Evolutionary conservation across 2,329 filamentous ascomycete genomes (phyloP), one percentile per base, ranked within the genome.

Genomic region (Tolypocladium endophyticum): DNA sequence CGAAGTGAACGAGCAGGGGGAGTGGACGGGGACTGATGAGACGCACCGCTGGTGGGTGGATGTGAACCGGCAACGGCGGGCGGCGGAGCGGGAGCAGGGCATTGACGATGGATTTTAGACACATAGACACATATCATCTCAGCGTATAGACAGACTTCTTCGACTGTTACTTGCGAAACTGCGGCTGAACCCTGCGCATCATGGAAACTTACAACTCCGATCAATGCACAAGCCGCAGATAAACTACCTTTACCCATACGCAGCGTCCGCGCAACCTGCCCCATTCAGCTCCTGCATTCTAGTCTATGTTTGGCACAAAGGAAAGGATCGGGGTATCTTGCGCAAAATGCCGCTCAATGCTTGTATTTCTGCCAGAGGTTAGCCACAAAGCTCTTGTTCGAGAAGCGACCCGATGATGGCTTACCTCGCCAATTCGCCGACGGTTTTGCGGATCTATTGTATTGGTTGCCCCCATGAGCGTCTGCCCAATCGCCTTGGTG

Each of bases 391-490:
- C 3, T 6, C 14, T 9, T n/a, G 28, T 16, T 9, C 20, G 20
- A 6, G 30, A 4, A 12, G 12, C 0, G 50, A 7, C 30, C 18
- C 16, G n/a, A 4, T 25, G n/a, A 47, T 23, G 2, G 87, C 91
- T 84, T 77, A 96, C 93, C 80, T 97, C 92, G 68, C 96, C 90
- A 69, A 92, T 86, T 70, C 89, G 86, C 68, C 90, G 82, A 70
- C 88, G 77, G 70, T 96, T 92, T 62, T 86, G 81, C 58, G 89
- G 88, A 76, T 99, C 94, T 66, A 99, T 79, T 55, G 89, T 86
- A 72, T 99, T 99, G 0, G 91, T 95, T 18, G 92, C 93, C 6
- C 95, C 94, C 76, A 97, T 81, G 61, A 99, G 77, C 43, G 93
- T 91, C 77, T 95, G 90, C 11, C 92, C 90, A 56, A 96, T 86